phyloP scores from a whole-genome alignment of 805 yeast species.

The Spathaspora gorwiae region DNA sequence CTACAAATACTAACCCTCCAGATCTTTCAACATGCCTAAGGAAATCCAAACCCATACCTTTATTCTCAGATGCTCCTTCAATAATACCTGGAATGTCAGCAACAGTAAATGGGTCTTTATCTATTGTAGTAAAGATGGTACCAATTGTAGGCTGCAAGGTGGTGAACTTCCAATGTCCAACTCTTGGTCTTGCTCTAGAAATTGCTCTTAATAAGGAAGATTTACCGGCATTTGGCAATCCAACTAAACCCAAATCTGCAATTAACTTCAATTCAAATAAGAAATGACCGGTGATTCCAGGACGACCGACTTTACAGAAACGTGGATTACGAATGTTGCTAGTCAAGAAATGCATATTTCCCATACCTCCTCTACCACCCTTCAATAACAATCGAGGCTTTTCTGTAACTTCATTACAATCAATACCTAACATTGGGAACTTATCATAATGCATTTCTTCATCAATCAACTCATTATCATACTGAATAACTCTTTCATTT shows the following conservation, averaged over 20 bases:
- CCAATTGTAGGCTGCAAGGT: constrained; percentile 91
- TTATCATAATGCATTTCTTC: constrained; percentile 61
- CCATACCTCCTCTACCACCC: constrained; percentile 95
- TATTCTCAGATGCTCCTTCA: constrained; percentile 77
- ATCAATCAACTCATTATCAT: constrained; percentile 54
- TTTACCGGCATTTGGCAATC: constrained; percentile 95
- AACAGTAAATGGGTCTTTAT: constrained; percentile 73
- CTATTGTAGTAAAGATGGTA: constrained; percentile 66
- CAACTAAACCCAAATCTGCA: constrained; percentile 93
- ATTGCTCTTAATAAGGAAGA: constrained; percentile 84
- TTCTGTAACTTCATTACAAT: constrained; percentile 55
- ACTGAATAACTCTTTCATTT: constrained; percentile 57
- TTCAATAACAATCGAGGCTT: constrained; percentile 65
- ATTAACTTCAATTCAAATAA: constrained; percentile 79
- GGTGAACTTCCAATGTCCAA: constrained; percentile 97
- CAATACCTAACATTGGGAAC: constrained; percentile 81
- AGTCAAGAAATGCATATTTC: constrained; percentile 92
- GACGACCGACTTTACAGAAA: constrained; percentile 78
- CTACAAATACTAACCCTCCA: constrained; percentile 81
- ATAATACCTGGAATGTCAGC: constrained; percentile 98
- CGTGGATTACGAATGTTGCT: constrained; percentile 82
- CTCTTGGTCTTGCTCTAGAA: constrained; percentile 82
- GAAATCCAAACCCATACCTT: constrained; percentile 92
- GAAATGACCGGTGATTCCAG: constrained; percentile 60
- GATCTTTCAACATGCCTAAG: constrained; percentile 90